Percentiles rank a stretch among this genome's conserved stretches.
phyloP scores from a whole-genome alignment of 1,139 yeast species.

The Ogataea hybrid region DNA sequence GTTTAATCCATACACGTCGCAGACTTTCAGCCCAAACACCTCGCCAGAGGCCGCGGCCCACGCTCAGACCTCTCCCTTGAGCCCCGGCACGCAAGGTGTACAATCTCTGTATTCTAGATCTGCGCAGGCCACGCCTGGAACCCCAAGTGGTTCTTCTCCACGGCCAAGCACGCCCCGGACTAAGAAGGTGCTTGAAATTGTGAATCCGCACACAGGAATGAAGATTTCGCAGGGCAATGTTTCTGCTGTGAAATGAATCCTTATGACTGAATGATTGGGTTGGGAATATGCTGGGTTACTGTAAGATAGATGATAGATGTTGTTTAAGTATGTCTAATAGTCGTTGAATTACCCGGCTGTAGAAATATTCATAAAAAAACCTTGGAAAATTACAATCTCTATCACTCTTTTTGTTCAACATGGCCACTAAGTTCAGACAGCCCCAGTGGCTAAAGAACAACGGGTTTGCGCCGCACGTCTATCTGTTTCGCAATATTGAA shows the following conservation, averaged over 20 bases:
- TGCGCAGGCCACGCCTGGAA: slow-evolving; percentile 5
- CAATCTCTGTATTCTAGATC: slow-evolving; percentile 19
- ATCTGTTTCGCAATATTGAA: slow-evolving; percentile 78
- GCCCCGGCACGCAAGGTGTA: slow-evolving; percentile 11
- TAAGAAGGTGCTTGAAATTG: slow-evolving; percentile 67
- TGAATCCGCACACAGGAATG: slow-evolving; percentile 75
- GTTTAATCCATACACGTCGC: slow-evolving; percentile 61
- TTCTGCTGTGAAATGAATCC: slow-evolving; percentile 15
- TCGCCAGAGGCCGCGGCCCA: slow-evolving; percentile 25
- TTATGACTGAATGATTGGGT: slow-evolving; percentile 5
- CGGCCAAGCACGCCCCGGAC: slow-evolving; percentile 54
- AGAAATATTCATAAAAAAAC: background rate
- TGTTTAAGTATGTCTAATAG: background rate
- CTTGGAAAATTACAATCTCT: slow-evolving; percentile 1
- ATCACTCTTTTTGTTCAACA: slow-evolving; percentile 7
- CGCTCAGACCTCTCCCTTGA: slow-evolving; percentile 14
- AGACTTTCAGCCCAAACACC: slow-evolving; percentile 49
- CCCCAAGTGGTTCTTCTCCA: slow-evolving; percentile 29
- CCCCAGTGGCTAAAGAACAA: slow-evolving; percentile 47
- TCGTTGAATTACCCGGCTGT: slow-evolving; percentile 7
- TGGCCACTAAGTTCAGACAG: slow-evolving; percentile 35
- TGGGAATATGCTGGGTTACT: slow-evolving; percentile 3
- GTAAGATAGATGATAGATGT: slow-evolving; percentile 7
- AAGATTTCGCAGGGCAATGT: slow-evolving; percentile 37
- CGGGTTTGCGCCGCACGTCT: slow-evolving; percentile 78